Conservation (phyloP, 129 eudicot genomes). For the Calendula officinalis region DNA sequence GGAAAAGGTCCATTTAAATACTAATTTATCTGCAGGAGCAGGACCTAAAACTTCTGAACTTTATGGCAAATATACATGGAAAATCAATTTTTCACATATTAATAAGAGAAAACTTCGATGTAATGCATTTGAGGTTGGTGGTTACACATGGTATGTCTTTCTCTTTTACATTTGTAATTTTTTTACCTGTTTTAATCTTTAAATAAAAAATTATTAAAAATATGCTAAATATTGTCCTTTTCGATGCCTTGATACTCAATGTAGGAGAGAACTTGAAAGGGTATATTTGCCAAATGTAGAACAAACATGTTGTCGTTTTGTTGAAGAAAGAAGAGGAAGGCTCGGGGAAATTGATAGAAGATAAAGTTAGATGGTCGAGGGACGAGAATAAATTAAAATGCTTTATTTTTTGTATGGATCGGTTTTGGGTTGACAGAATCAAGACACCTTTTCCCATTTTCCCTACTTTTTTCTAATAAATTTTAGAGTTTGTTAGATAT, state of each 20-base stretch:
- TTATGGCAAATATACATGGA: constrained; percentile 89
- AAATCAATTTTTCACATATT: constrained; percentile 85
- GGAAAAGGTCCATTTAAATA: constrained; percentile 1
- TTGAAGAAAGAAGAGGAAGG: constrained; percentile 86
- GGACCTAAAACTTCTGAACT: constrained; percentile 76
- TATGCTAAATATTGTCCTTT: constrained; percentile 86
- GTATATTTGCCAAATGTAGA: constrained; percentile 93
- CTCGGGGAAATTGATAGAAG: constrained; percentile 88
- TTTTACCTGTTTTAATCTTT: not conserved
- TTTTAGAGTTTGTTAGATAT: not conserved
- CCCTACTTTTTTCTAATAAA: not conserved
- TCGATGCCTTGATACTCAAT: constrained; percentile 90
- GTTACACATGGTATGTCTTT: constrained; percentile 77
- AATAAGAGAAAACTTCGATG: constrained; percentile 96
- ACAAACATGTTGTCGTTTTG: constrained; percentile 94
- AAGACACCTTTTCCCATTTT: no score
- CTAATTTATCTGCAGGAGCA: constrained; percentile 24
- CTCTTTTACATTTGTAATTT: not conserved
- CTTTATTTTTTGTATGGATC: not conserved
- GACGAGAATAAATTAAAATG: constrained; percentile 13
- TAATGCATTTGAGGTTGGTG: constrained; percentile 84
- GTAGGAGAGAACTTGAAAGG: constrained; percentile 93
- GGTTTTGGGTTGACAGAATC: not conserved
- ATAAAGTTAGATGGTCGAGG: constrained; percentile 97
- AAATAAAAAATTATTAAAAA: not conserved